Conservation (phyloP, 202 grass and related monocot species). For the Hordeum pubiflorum region DNA sequence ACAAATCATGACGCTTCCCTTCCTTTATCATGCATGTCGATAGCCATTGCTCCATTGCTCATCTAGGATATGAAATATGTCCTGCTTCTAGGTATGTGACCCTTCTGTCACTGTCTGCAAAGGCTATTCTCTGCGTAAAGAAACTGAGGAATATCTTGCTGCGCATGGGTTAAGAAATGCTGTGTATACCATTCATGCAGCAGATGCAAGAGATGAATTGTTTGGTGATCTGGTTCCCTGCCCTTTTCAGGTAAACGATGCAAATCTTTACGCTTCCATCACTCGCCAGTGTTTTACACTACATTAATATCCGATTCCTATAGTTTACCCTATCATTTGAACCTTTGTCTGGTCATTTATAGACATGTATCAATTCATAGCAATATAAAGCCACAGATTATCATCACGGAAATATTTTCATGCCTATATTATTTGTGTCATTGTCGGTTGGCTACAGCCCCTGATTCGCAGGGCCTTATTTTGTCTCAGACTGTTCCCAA, state of each 20-base stretch:
- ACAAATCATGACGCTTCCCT: neutral
- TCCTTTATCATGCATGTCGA: neutral
- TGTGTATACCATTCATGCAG: slow-evolving; percentile 51
- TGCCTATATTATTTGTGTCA: too few species aligned
- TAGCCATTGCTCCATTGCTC: slow-evolving; percentile 4
- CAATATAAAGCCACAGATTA: too few species aligned
- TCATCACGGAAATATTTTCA: too few species aligned
- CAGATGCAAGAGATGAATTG: slow-evolving; percentile 51
- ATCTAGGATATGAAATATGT: slow-evolving; percentile 3
- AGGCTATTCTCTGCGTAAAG: slow-evolving; percentile 48
- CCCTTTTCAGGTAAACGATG: slow-evolving; percentile 67
- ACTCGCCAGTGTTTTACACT: neutral
- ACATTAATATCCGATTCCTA: too few species aligned
- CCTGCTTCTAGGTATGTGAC: slow-evolving; percentile 46
- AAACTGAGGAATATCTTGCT: slow-evolving; percentile 60
- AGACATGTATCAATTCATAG: too few species aligned
- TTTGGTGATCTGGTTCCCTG: slow-evolving; percentile 57
- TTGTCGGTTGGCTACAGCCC: too few species aligned
- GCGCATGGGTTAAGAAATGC: slow-evolving; percentile 47
- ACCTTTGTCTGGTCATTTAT: too few species aligned
- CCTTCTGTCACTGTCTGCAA: slow-evolving; percentile 70
- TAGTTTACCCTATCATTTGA: too few species aligned
- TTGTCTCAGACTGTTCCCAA: too few species aligned
- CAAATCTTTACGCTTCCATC: too few species aligned
- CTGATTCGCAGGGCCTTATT: too few species aligned